Evolutionary conservation across 441 rosid genomes (phyloP), one percentile per base, ranked within the genome.

Genomic region (Populus hybrid): DNA sequence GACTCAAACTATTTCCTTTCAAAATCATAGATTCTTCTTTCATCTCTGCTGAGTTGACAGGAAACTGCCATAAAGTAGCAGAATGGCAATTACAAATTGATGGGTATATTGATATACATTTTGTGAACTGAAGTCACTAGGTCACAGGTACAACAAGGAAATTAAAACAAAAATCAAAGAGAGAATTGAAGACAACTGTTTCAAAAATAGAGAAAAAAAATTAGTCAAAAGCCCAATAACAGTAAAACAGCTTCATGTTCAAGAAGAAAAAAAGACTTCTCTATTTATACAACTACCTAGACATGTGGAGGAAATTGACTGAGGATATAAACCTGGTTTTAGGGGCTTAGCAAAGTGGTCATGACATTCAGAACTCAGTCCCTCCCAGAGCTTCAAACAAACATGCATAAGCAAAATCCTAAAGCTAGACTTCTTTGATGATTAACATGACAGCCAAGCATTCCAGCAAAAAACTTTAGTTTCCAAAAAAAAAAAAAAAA

Each of bases 1-100:
- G 82, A 75, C 77, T 78, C 76, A 76, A 71, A 63, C 76, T 81
- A 65, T 76, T 81, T 16, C 67, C 82, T 69, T 80, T 77, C 50
- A 78, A 73, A 69, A 35, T 28, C 7, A 81, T 67, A 14, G 76
- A 79, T 75, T 80, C 69, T 76, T 80, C 66, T 26, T 78, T 64
- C 30, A 73, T 28, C 36, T 68, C 12, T 28, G 66, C 42, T 74
- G 28, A 69, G 63, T n/a, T 64, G 61, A 66, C 69, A 72, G 7
- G 66, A 71, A 71, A 71, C 42, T 9, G 80, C 32, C 21, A 38
- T 19, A 28, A 38, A 67, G 57, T 46, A 46, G 57, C 57, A 14
- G 7, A 46, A 46, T 12, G 57, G 57, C 19, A 46, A 46, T 46
- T 46, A 46, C 19, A 14, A 46, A 46, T 14, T 14, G 57, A 46